These are phyloP conservation scores for Fistulinella prunicolor DNA, from an alignment of 768 basidiomycete genomes.

Conservation along the genomic window DNA sequence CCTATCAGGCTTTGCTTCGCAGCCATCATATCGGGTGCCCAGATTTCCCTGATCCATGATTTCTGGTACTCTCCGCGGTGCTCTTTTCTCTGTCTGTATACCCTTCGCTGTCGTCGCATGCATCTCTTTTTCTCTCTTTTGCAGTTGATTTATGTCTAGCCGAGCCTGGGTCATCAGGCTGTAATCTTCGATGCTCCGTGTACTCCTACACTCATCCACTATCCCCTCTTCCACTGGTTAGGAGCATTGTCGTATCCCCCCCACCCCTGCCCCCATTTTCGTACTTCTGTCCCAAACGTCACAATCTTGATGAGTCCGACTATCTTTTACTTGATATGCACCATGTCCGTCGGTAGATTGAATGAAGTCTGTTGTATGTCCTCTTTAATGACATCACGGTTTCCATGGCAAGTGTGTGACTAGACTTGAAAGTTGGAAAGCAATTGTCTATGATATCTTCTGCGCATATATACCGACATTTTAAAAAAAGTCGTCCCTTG, in stretches of 20 bases:
- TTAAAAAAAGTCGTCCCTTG: too few relatives aligned
- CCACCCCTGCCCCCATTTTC: background rate
- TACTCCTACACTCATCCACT: constrained; percentile 27
- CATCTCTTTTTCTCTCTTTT: constrained; percentile 9
- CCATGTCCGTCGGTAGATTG: constrained; percentile 5
- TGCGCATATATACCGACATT: too few relatives aligned
- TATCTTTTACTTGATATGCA: constrained; percentile 5
- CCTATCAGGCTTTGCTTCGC: constrained; percentile 48
- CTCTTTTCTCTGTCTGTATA: constrained; percentile 10
- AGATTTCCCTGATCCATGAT: constrained; percentile 38
- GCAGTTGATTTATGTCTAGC: constrained; percentile 2
- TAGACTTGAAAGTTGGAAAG: too few relatives aligned
- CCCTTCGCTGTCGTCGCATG: background rate
- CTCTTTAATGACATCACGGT: too few relatives aligned
- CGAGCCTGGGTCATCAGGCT: constrained; percentile 6
- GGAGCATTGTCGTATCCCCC: constrained; percentile 56
- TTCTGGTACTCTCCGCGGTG: background rate
- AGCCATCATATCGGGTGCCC: constrained; percentile 59
- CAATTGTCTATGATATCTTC: too few relatives aligned
- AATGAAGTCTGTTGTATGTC: constrained; percentile 1
- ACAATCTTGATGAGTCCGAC: constrained; percentile 2
- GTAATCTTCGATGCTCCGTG: constrained; percentile 46
- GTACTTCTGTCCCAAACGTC: background rate
- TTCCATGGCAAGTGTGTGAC: background rate
- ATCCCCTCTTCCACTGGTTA: constrained; percentile 43